These are phyloP conservation scores for Penicillium samsonianum DNA, from an alignment of 495 filamentous ascomycete genomes.

Conservation along the genomic window DNA sequence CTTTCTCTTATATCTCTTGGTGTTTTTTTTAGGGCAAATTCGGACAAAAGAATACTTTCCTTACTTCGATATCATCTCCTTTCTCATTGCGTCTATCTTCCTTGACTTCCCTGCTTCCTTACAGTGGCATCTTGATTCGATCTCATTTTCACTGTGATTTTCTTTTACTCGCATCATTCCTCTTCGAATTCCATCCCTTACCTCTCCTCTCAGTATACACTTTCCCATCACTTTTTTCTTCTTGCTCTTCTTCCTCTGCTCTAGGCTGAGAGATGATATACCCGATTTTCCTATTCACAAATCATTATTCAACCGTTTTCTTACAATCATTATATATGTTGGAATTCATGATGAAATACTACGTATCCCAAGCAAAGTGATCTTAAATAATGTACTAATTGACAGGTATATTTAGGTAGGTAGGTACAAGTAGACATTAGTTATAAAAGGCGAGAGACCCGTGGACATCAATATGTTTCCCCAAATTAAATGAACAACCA, in stretches of 20 bases:
- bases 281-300: conserved; percentile 16
- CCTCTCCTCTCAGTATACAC: conserved; percentile 6
- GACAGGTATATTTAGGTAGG: not conserved
- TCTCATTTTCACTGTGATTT: conserved; percentile 22
- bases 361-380: not conserved
- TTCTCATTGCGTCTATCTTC: not conserved
- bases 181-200: not conserved
- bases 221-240: not conserved
- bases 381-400: not conserved
- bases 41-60: not conserved
- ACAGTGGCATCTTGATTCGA: not conserved
- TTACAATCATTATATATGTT: not conserved
- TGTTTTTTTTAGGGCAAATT: not conserved
- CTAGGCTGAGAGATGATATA: conserved; percentile 26
- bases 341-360: not conserved
- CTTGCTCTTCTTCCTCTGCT: conserved; percentile 1
- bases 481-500: conserved; percentile 48
- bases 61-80: not conserved
- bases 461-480: not conserved
- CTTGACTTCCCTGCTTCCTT: conserved; percentile 3
- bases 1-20: not conserved
- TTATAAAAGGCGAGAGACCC: conserved; percentile 5
- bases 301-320: not conserved
- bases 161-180: conserved; percentile 19
- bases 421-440: conserved; percentile 3